Evolutionary conservation across 176 grass and related monocot species (phyloP).

Genomic region (Carex kokanica): DNA sequence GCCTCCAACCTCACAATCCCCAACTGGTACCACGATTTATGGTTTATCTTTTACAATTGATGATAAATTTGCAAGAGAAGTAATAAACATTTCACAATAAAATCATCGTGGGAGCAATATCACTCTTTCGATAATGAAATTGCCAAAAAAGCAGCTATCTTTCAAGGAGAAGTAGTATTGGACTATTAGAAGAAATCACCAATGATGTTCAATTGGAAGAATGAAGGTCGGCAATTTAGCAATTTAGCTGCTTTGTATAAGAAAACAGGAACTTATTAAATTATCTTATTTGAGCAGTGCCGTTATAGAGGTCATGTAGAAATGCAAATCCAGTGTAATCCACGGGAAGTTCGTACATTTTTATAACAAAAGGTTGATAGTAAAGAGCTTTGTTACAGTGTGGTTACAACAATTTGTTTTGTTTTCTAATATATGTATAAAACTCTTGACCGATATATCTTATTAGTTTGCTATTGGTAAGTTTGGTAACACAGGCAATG

Average conservation of each 20-base stretch:
- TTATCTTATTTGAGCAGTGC: not conserved
- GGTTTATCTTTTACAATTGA: not conserved
- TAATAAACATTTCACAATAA: not conserved
- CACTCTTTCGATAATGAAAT: not conserved
- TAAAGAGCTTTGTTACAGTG: not conserved
- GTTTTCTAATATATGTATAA: not conserved
- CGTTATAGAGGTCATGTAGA: not conserved
- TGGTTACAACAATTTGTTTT: not conserved
- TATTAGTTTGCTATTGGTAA: not conserved
- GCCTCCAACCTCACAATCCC: too few species aligned
- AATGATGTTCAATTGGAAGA: not conserved
- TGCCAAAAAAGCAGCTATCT: not conserved
- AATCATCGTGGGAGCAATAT: not conserved
- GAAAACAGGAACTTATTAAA: not conserved
- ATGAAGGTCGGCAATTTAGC: not conserved
- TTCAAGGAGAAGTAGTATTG: not conserved
- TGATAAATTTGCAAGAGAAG: not conserved
- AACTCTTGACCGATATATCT: not conserved
- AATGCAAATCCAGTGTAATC: not conserved
- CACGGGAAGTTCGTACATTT: not conserved
- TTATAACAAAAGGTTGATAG: not conserved
- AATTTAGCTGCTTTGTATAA: not conserved
- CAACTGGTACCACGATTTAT: too few species aligned
- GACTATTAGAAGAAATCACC: not conserved
- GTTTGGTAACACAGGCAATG: not conserved